A percentile compares a stretch with the other conserved stretches of the same genome.
phyloP scores from a whole-genome alignment of 768 basidiomycete genomes.

The Psilocybe tampanensis region DNA sequence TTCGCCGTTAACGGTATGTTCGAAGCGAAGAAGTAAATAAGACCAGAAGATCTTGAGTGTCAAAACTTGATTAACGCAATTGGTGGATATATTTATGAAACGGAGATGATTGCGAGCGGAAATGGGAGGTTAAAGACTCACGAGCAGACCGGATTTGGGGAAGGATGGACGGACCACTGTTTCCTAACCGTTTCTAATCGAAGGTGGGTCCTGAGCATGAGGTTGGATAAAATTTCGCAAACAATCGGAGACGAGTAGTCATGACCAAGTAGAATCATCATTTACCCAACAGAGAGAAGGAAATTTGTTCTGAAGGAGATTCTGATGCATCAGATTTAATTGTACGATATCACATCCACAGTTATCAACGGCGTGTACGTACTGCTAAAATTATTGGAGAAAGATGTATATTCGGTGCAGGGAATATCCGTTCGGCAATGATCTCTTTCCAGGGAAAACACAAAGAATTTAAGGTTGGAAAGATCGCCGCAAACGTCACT shows the following conservation, averaged over 20 bases:
- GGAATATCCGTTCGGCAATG: not conserved
- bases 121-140: not conserved
- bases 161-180: not conserved
- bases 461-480: not conserved
- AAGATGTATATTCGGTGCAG: not conserved
- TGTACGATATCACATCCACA: not conserved
- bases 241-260: not conserved
- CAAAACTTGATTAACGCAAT: not conserved
- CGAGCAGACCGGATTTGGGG: not conserved
- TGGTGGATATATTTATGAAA: constrained; percentile 1
- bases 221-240: not conserved
- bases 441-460: not conserved
- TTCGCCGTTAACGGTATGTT: too few relatives aligned
- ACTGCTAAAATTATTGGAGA: not conserved
- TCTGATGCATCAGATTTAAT: constrained; percentile 11
- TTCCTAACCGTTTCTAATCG: not conserved
- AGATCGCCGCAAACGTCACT: not conserved
- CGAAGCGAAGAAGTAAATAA: not conserved
- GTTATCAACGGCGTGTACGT: constrained; percentile 1
- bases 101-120: constrained; percentile 8
- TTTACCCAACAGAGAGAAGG: not conserved
- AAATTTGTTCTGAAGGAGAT: constrained; percentile 1
- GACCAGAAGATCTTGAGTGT: not conserved
- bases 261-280: not conserved
- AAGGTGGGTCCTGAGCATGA: not conserved